These are phyloP conservation scores for Adansonia rubrostipa DNA, from an alignment of 441 rosid species.

Conservation along the genomic window DNA sequence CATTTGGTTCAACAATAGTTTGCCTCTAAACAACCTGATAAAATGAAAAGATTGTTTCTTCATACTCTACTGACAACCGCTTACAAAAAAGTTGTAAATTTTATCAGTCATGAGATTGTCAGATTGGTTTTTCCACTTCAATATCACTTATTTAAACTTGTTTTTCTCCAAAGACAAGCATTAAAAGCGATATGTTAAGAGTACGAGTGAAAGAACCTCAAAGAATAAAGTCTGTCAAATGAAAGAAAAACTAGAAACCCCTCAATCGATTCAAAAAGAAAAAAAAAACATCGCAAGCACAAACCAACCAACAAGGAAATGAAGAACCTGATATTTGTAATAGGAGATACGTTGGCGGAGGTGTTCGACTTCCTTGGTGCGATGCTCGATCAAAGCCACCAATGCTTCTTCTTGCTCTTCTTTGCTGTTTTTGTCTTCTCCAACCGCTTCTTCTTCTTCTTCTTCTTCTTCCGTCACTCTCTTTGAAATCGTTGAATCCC, in stretches of 20 bases:
- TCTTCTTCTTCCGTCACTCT: conserved; percentile 36
- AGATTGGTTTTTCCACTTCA: conserved; percentile 6
- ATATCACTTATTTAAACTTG: not conserved
- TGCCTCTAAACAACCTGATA: not conserved
- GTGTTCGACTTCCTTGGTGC: conserved; percentile 69
- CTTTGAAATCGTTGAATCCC: conserved; percentile 37
- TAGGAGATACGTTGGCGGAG: conserved; percentile 62
- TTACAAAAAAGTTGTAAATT: not conserved
- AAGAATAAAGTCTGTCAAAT: not conserved
- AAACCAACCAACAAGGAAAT: not conserved
- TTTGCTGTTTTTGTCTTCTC: conserved; percentile 32
- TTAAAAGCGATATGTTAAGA: not conserved
- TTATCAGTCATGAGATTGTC: not conserved
- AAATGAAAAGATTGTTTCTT: not conserved
- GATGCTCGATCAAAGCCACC: conserved; percentile 77
- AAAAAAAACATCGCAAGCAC: not conserved
- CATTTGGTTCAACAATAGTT: not conserved
- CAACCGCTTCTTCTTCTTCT: not conserved
- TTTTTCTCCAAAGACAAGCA: not conserved
- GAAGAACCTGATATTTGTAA: conserved; percentile 71
- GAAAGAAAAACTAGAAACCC: not conserved
- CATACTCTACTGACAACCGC: not conserved
- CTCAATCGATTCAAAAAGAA: not conserved
- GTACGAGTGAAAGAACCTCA: not conserved
- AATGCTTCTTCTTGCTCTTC: conserved; percentile 75